Base-by-base conservation (phyloP, 108 stramenopile species). In the Schizochytrium sp. region DNA sequence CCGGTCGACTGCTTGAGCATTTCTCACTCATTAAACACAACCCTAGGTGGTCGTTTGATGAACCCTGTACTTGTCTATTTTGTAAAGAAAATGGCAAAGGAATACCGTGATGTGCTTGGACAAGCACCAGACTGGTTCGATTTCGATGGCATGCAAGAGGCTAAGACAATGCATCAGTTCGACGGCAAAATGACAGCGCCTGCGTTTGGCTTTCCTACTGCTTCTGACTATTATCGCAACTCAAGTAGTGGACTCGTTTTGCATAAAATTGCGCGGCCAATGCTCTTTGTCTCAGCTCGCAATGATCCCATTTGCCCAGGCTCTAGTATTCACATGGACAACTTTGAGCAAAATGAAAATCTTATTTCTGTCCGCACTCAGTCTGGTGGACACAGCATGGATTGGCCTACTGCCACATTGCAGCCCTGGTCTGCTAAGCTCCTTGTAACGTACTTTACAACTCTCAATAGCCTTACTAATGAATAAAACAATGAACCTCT, bases 1-100 rank as follows among this genome's bases (percentile, higher is more conserved):
- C 76, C 76, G 17, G 50, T 83, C 50, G 76, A 83, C 76, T 83
- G 76, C 28, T 53, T 83, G 50, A 83, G 76, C 76, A 83, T 83
- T 55, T 7, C 76, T 47, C 47, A 83, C 28, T 49, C 76, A 5
- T 28, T 83, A 38, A 55, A 83, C 15, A 55, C 76, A 28, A 83
- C 76, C 38, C 12, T 49, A 12, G 28, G 50, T 0, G 76, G 76
- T 38, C 5, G 76, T 8, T 5, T 83, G 28, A 83, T 83, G 76
- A 42, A 83, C 3, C 76, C 76, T 55, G 47, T 83, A 13, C 47
- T 83, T 12, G 76, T 83, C 10, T 42, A 46, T 10, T 55, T 49
- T 55, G 76, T 83, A 10, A 49, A 83, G 47, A 10, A 28, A 53
- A 55, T 83, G 50, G 76, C 76, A 8, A 42, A n/a, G 53, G 50